Conservation (phyloP, 805 yeast genomes). For the Kazachstania africana region DNA sequence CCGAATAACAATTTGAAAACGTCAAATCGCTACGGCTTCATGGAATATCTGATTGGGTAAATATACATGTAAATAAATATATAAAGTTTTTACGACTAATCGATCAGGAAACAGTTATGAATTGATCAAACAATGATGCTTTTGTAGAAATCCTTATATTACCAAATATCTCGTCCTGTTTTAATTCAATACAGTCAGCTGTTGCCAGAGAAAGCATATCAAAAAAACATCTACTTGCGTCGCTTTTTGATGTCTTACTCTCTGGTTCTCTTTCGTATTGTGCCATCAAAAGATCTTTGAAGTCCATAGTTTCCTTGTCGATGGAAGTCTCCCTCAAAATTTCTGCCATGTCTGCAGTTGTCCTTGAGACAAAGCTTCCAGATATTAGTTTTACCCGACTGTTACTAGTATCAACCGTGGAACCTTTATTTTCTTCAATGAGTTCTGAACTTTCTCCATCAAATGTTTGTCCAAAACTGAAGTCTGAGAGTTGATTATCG, state of each 20-base stretch:
- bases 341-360: conserved; percentile 21
- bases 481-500: no score
- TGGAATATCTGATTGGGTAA: no score
- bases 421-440: no score
- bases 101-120: no score
- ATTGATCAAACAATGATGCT: conserved; percentile 27
- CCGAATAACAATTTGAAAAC: no score
- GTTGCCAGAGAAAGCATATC: conserved; percentile 77
- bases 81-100: no score
- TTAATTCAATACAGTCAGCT: conserved; percentile 50
- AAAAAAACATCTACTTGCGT: conserved; percentile 43
- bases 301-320: background rate
- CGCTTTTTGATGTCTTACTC: conserved; percentile 6
- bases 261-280: background rate
- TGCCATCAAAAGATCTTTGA: conserved; percentile 3
- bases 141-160: conserved; percentile 42
- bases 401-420: no score
- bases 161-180: conserved; percentile 51
- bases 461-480: no score
- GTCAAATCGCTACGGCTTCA: no score
- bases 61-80: no score
- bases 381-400: no score
- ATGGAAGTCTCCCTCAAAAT: conserved; percentile 11
- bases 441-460: no score
- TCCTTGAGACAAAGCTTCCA: conserved; percentile 17